Evolutionary conservation across 1,284 basidiomycete species (phyloP).

Genomic region (Macrocystidia cucumis): DNA sequence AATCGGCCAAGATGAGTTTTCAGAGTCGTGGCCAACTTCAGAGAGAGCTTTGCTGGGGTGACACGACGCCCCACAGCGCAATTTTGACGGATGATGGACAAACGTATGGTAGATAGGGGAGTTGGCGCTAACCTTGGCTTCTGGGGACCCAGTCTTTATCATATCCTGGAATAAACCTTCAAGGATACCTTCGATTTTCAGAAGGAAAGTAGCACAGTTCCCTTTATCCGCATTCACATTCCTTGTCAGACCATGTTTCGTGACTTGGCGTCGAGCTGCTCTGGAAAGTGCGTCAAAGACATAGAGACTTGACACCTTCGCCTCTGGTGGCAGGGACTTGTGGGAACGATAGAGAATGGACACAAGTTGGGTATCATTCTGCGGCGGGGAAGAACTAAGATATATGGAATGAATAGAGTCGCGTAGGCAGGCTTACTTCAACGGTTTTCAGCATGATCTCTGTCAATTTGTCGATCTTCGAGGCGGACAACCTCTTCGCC

Average conservation of each 20-base stretch:
- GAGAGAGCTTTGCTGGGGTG: neutral
- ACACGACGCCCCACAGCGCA: no score
- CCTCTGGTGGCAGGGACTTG: conserved; percentile 55
- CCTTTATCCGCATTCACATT: conserved; percentile 52
- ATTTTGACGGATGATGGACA: no score
- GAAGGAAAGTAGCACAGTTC: conserved; percentile 74
- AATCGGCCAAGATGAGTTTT: conserved; percentile 2
- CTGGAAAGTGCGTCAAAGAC: conserved; percentile 86
- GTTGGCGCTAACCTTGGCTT: conserved; percentile 86
- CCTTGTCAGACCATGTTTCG: conserved; percentile 54
- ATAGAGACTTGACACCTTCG: conserved; percentile 82
- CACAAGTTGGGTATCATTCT: conserved; percentile 83
- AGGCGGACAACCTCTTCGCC: conserved; percentile 76
- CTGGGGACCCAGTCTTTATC: conserved; percentile 48
- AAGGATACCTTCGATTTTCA: conserved; percentile 81
- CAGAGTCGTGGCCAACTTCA: conserved; percentile 1
- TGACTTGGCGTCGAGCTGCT: conserved; percentile 63
- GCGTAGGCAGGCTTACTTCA: conserved; percentile 39
- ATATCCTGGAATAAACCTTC: conserved; percentile 82
- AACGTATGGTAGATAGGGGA: no score
- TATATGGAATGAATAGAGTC: conserved; percentile 6
- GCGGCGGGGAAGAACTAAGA: conserved; percentile 8
- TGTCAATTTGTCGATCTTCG: conserved; percentile 72
- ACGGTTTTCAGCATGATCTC: conserved; percentile 69
- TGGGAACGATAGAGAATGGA: conserved; percentile 82